These are phyloP conservation scores for Penicillium thymicola DNA, from an alignment of 2,329 filamentous ascomycete species.

Conservation along the genomic window DNA sequence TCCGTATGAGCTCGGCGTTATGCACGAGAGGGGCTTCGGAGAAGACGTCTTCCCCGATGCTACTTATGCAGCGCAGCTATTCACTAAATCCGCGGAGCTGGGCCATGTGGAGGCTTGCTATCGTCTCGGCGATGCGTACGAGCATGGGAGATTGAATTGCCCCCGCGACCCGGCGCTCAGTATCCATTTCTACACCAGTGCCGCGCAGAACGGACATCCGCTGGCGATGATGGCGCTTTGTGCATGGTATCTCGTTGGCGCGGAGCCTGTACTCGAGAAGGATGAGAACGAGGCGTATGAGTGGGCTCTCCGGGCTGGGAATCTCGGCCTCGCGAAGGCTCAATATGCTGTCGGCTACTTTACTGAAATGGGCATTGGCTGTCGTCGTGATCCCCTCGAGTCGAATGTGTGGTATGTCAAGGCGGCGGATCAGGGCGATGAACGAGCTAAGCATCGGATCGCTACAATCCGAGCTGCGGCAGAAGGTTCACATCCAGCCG, in stretches of 20 bases:
- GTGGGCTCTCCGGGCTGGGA: conserved; percentile 85
- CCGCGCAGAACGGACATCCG: conserved; percentile 78
- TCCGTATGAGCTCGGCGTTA: conserved; percentile 80
- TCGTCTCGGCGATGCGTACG: conserved; percentile 92
- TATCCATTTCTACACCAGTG: conserved; percentile 95
- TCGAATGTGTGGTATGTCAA: conserved; percentile 98
- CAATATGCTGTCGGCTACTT: conserved; percentile 96
- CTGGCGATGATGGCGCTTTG: conserved; percentile 97
- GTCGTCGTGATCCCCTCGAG: conserved; percentile 87
- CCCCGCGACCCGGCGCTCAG: conserved; percentile 88
- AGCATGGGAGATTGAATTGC: conserved; percentile 83
- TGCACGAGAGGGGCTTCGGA: conserved; percentile 92
- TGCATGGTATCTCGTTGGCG: conserved; percentile 97
- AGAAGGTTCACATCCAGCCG: conserved; percentile 45
- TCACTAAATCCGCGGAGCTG: conserved; percentile 89
- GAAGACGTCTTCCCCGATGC: conserved; percentile 92
- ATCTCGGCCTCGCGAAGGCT: conserved; percentile 66
- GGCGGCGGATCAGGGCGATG: conserved; percentile 87
- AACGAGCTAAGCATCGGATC: conserved; percentile 81
- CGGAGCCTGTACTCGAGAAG: conserved; percentile 85
- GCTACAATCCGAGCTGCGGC: conserved; percentile 83
- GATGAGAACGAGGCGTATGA: conserved; percentile 96
- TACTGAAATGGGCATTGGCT: conserved; percentile 97
- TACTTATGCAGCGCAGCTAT: conserved; percentile 85
- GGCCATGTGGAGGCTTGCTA: conserved; percentile 83